Conservation (phyloP, 164 flowering plant species). For the Berberis vulgaris region DNA sequence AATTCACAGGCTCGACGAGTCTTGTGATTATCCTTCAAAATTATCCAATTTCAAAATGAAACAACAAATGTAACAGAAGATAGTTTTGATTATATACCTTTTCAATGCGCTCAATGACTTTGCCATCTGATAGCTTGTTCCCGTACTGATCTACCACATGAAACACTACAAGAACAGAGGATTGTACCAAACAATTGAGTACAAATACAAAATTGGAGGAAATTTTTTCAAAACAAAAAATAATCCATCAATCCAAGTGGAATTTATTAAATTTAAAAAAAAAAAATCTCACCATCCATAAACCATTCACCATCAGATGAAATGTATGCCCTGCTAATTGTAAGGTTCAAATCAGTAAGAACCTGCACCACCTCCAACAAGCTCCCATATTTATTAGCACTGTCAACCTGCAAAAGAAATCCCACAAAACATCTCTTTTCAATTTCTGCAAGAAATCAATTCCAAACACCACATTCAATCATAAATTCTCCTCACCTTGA, state of each 20-base stretch:
- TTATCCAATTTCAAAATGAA: too few relatives aligned
- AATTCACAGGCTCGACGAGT: too few relatives aligned
- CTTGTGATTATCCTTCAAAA: too few relatives aligned
- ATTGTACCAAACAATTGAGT: too few relatives aligned
- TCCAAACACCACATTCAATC: not conserved
- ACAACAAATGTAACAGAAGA: not conserved
- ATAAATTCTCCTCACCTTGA: constrained; percentile 42
- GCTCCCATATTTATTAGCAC: constrained; percentile 63
- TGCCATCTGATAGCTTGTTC: constrained; percentile 2
- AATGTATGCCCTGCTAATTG: constrained; percentile 56
- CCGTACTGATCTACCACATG: constrained; percentile 2
- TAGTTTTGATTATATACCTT: not conserved
- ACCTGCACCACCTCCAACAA: constrained; percentile 62
- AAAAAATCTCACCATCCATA: constrained; percentile 1
- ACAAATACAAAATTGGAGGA: too few relatives aligned
- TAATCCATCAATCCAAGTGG: too few relatives aligned
- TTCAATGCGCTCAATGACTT: not conserved
- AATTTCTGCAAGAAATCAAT: not conserved
- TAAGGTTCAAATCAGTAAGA: constrained; percentile 54
- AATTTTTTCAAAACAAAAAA: too few relatives aligned
- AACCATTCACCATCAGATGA: constrained; percentile 56
- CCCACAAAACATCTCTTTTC: not conserved
- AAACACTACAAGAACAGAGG: not conserved
- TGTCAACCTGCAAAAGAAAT: constrained; percentile 51
- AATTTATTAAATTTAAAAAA: not conserved